Evolutionary conservation across 495 filamentous ascomycete genomes (phyloP), one percentile per base, ranked within the genome.

Genomic region (Aspergillus ostianus): DNA sequence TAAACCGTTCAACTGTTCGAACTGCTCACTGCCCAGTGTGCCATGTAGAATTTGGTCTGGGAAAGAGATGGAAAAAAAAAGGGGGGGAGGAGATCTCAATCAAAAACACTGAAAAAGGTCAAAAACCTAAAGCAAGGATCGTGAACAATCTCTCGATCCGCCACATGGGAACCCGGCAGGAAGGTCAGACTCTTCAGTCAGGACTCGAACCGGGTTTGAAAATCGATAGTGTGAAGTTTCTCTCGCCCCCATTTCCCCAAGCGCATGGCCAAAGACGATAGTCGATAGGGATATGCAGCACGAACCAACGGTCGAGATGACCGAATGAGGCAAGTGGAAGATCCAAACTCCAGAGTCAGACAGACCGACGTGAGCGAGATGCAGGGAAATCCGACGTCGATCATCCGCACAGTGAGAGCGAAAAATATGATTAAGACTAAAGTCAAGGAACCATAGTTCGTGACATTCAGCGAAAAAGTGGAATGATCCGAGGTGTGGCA

Each of bases 391-490:
- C 26, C 20, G 19, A 12, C 21, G 52, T 54, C 52, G 52, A 54
- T 54, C 52, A 54, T 54, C 52, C 52, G 52, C 18, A 44, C 19
- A 36, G 15, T 30, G 17, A 19, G n/a, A n/a, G n/a, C n/a, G n/a
- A n/a, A n/a, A n/a, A n/a, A n/a, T n/a, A n/a, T n/a, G n/a, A n/a
- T n/a, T n/a, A n/a, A n/a, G n/a, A n/a, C n/a, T n/a, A n/a, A n/a
- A n/a, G 36, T 41, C 52, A 44, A 54, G 20, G 52, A 54, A 54
- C 52, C 45, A 45, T 44, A 44, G 52, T 54, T 54, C 52, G 52
- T 54, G 45, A 45, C 17, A 7, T 10, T 12, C 26, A 23, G 15
- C 18, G 13, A 54, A 15, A n/a, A n/a, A n/a, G n/a, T n/a, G n/a
- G n/a, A n/a, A n/a, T n/a, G n/a, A n/a, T n/a, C n/a, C n/a, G n/a